Conservation (phyloP, 352 stramenopile species). For the Pythium guiyangense region DNA sequence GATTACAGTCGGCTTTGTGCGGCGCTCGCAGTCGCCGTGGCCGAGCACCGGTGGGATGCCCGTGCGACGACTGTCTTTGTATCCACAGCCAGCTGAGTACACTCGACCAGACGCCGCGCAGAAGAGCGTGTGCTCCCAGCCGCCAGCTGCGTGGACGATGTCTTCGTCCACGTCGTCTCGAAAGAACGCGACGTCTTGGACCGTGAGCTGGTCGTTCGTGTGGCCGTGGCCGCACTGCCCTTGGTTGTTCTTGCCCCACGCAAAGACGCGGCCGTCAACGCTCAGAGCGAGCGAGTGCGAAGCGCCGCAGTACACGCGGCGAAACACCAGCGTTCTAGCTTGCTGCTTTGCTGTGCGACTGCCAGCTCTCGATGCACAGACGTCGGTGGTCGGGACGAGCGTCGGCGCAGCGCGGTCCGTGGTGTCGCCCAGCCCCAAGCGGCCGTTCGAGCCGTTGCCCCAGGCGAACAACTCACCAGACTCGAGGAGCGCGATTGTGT, state of each 20-base stretch:
- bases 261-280: slow-evolving; percentile 42
- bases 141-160: slow-evolving; percentile 50
- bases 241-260: slow-evolving; percentile 87
- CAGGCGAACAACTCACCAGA: slow-evolving; percentile 73
- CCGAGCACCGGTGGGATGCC: slow-evolving; percentile 80
- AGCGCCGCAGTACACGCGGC: slow-evolving; percentile 62
- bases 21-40: slow-evolving; percentile 62
- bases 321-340: slow-evolving; percentile 11
- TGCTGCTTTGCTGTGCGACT: neutral
- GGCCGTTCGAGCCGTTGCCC: slow-evolving; percentile 84
- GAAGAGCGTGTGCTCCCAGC: slow-evolving; percentile 83
- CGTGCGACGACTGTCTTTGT: slow-evolving; percentile 79
- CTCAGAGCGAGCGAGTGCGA: slow-evolving; percentile 74
- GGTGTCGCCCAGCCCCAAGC: slow-evolving; percentile 73
- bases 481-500: slow-evolving; percentile 57
- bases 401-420: slow-evolving; percentile 62
- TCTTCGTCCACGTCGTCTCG: slow-evolving; percentile 37
- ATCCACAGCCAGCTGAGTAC: slow-evolving; percentile 75
- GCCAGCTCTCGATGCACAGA: neutral
- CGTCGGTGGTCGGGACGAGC: neutral
- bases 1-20: slow-evolving; percentile 52
- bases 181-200: slow-evolving; percentile 57
- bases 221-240: slow-evolving; percentile 78
- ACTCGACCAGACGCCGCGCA: slow-evolving; percentile 55
- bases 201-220: slow-evolving; percentile 61